Conservation (phyloP, 306 rosid genomes). For the Prunus kanzakura region DNA sequence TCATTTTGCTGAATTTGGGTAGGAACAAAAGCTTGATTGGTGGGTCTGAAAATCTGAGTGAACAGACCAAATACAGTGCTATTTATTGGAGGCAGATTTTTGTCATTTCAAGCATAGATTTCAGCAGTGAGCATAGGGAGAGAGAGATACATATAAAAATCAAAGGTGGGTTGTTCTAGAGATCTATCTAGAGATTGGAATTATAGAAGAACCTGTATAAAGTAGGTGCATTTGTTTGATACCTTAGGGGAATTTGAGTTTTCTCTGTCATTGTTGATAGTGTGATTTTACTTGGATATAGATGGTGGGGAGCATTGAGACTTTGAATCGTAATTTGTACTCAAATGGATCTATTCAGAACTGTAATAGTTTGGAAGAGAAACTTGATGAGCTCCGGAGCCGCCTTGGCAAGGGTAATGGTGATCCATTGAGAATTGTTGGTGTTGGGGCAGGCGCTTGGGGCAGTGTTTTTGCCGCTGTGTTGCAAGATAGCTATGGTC, state of each 20-base stretch:
- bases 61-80: background rate
- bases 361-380: slow-evolving; percentile 60
- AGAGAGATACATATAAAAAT: slow-evolving; percentile 9
- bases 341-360: slow-evolving; percentile 62
- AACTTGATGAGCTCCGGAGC: slow-evolving; percentile 58
- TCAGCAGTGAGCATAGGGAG: slow-evolving; percentile 18
- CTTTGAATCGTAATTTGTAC: slow-evolving; percentile 22
- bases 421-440: slow-evolving; percentile 81
- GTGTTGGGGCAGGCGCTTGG: slow-evolving; percentile 98
- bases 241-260: background rate
- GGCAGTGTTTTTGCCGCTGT: slow-evolving; percentile 86
- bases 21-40: slow-evolving; percentile 16
- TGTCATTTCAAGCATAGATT: slow-evolving; percentile 1
- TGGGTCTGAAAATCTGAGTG: slow-evolving; percentile 28
- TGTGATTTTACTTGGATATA: slow-evolving; percentile 15
- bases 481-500: slow-evolving; percentile 78
- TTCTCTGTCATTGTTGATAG: slow-evolving; percentile 12
- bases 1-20: slow-evolving; percentile 20
- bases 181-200: background rate
- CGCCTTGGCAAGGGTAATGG: slow-evolving; percentile 46
- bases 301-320: slow-evolving; percentile 63
- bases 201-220: background rate
- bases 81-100: slow-evolving; percentile 16
- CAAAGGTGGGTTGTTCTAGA: slow-evolving; percentile 25
- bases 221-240: background rate